Evolutionary conservation across 2,329 filamentous ascomycete species (phyloP), one percentile per base, ranked within the genome.

Genomic region (Nakataea oryzae): DNA sequence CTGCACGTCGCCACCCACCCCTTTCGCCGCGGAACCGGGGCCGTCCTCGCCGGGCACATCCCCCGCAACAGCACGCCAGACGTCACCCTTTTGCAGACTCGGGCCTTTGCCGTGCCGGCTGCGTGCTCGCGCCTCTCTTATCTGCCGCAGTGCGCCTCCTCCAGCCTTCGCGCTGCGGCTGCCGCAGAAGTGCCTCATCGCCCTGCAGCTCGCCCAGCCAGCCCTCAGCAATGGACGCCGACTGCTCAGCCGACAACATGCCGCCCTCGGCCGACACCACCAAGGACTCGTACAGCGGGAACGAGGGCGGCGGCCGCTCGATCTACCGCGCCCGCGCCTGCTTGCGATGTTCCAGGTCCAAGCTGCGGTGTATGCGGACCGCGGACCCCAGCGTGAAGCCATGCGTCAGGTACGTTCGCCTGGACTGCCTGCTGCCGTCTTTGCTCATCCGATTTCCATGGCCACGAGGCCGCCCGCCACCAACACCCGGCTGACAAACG

Each of bases 261-360:
- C 41, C 41, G 41, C 41, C 41, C 21, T 50, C 41, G 41, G 41
- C 17, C 58, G 34, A 59, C 30, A 34, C 58, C n/a, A 4, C 57
- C 26, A 41, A 26, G 13, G n/a, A 27, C n/a, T 32, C 30, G 8
- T 24, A 27, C 21, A 47, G 26, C 17, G 30, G 21, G 7, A 27
- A 59, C 27, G 57, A 41, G 27, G 30, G 30, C 27, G 55, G n/a
- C 55, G n/a, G 41, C 32, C 29, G 32, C 27, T 50, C 29, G 58
- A 59, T 28, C 47, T 59, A 47, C 50, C 58, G 29, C 58, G 59
- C 70, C 61, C 62, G 72, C 62, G 72, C 64, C 63, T 71, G 59
- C 66, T 66, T 64, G 64, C 70, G 67, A 67, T 74, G 72, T 68
- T 70, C 62, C 62, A 50, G 47, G 30, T 68, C 67, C 27, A 68